These are phyloP conservation scores for Diaporthe sp. DNA, from an alignment of 2,329 filamentous ascomycete species.

Conservation along the genomic window DNA sequence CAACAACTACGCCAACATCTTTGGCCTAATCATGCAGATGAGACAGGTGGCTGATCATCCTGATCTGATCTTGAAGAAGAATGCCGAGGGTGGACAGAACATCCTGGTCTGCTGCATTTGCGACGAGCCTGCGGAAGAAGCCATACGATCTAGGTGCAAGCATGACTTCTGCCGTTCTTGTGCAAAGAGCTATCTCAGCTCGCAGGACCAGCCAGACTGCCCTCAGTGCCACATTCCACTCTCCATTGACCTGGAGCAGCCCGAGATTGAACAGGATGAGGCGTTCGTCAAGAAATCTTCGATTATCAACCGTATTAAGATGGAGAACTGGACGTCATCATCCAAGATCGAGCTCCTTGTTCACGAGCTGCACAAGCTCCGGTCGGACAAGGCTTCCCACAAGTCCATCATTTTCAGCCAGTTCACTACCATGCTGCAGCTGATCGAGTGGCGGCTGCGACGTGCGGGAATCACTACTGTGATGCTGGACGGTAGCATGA, in stretches of 20 bases:
- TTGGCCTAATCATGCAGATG: conserved; percentile 99
- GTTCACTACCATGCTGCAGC: conserved; percentile 96
- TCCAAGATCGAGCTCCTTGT: conserved; percentile 98
- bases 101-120: conserved; percentile 94
- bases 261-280: conserved; percentile 94
- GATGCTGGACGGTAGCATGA: conserved; percentile 99
- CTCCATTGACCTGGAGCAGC: conserved; percentile 93
- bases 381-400: conserved; percentile 91
- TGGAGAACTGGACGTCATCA: conserved; percentile 98
- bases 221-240: conserved; percentile 93
- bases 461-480: conserved; percentile 98
- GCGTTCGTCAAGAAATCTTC: conserved; percentile 90
- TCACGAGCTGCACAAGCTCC: conserved; percentile 91
- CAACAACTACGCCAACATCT: conserved; percentile 99
- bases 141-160: conserved; percentile 90
- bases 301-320: conserved; percentile 98
- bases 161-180: conserved; percentile 93
- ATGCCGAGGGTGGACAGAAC: conserved; percentile 88
- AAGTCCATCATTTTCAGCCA: conserved; percentile 99
- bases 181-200: conserved; percentile 83
- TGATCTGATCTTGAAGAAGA: conserved; percentile 92
- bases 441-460: conserved; percentile 96
- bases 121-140: conserved; percentile 95
- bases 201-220: conserved; percentile 84
- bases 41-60: conserved; percentile 97